These are phyloP conservation scores for Achaetomium macrosporum DNA, from an alignment of 2,329 filamentous ascomycete species.

Conservation along the genomic window DNA sequence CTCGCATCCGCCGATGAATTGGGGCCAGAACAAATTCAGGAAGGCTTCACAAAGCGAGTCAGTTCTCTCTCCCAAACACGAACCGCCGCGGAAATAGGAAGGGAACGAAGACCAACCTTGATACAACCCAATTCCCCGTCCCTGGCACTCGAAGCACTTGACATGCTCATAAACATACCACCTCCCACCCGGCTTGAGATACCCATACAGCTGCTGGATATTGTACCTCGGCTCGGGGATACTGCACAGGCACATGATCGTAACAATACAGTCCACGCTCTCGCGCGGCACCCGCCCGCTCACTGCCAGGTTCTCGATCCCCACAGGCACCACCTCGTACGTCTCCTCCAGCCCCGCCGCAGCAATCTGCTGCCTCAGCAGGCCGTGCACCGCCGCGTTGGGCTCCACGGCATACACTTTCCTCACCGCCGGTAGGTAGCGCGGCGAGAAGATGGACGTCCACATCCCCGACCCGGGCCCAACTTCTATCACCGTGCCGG, in stretches of 20 bases:
- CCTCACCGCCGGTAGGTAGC: conserved; percentile 27
- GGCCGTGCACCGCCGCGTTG: conserved; percentile 47
- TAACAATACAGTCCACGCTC: conserved; percentile 54
- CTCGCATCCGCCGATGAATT: conserved; percentile 46
- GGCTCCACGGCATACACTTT: conserved; percentile 61
- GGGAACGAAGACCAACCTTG: conserved; percentile 36
- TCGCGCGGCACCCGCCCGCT: conserved; percentile 43
- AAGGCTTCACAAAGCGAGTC: conserved; percentile 33
- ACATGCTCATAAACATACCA: conserved; percentile 63
- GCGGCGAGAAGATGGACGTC: conserved; percentile 44
- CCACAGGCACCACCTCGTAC: conserved; percentile 58
- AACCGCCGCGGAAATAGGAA: not conserved
- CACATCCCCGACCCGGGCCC: conserved; percentile 58
- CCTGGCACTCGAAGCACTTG: conserved; percentile 28
- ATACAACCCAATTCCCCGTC: conserved; percentile 40
- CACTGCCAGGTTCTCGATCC: conserved; percentile 51
- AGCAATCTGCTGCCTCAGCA: conserved; percentile 41
- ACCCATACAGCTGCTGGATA: conserved; percentile 48
- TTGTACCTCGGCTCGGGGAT: conserved; percentile 55
- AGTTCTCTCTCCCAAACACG: not conserved
- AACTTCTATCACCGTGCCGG: conserved; percentile 52
- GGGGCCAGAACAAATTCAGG: conserved; percentile 48
- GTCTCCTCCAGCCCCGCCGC: conserved; percentile 48
- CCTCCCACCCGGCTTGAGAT: conserved; percentile 54
- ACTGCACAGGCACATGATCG: conserved; percentile 56